Conservation (phyloP, 1,284 basidiomycete genomes). For the Marasmius fiardii region DNA sequence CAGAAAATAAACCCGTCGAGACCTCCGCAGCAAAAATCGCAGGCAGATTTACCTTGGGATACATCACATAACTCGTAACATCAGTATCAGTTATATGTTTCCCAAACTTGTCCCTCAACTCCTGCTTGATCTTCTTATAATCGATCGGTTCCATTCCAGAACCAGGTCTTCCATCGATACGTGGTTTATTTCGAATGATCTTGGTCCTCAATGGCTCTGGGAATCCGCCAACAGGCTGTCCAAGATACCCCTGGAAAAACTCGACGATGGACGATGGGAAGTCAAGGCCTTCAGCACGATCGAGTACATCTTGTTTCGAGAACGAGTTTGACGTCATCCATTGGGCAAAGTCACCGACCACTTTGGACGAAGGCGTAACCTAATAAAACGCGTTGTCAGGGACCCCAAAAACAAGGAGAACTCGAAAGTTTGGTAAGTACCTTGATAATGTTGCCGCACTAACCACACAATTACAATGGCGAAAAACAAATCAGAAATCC, state of each 20-base stretch:
- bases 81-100: slow-evolving; percentile 92
- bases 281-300: slow-evolving; percentile 87
- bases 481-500: background rate
- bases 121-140: slow-evolving; percentile 94
- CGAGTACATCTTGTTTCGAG: slow-evolving; percentile 82
- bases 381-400: slow-evolving; percentile 18
- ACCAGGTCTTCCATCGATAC: slow-evolving; percentile 93
- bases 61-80: slow-evolving; percentile 95
- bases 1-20: background rate
- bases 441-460: slow-evolving; percentile 99
- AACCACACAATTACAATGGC: slow-evolving; percentile 8
- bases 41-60: slow-evolving; percentile 71
- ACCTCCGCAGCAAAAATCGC: slow-evolving; percentile 6
- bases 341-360: slow-evolving; percentile 98
- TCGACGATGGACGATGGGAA: slow-evolving; percentile 97
- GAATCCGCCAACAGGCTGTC: slow-evolving; percentile 97
- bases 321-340: slow-evolving; percentile 98
- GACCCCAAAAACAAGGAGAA: slow-evolving; percentile 1
- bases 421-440: slow-evolving; percentile 25
- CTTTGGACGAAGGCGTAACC: slow-evolving; percentile 99
- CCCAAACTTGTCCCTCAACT: slow-evolving; percentile 92
- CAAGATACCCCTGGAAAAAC: slow-evolving; percentile 98
- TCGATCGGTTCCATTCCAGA: slow-evolving; percentile 84
- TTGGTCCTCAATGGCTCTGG: slow-evolving; percentile 92
- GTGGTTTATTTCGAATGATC: slow-evolving; percentile 91